Conservation (phyloP, 257 asterid species). For the Primulina eburnea region DNA sequence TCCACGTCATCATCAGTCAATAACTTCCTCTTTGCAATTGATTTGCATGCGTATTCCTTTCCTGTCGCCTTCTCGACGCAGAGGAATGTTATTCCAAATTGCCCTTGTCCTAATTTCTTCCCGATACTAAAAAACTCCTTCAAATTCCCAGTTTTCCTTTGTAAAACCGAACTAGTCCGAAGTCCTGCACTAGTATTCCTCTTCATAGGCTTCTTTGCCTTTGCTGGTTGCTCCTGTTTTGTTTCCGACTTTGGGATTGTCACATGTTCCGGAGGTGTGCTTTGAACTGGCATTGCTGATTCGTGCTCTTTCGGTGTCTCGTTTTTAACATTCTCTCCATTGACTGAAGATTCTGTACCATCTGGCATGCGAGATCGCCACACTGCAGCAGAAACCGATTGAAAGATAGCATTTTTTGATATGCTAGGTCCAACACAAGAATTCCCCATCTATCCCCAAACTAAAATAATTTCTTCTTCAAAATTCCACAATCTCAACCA, state of each 20-base stretch:
- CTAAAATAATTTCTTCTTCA: slow-evolving; percentile 27
- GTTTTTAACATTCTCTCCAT: slow-evolving; percentile 43
- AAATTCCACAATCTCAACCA: slow-evolving; percentile 26
- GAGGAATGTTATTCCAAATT: slow-evolving; percentile 79
- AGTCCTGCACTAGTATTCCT: slow-evolving; percentile 91
- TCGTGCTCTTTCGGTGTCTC: slow-evolving; percentile 50
- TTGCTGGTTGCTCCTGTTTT: slow-evolving; percentile 33
- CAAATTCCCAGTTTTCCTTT: slow-evolving; percentile 67
- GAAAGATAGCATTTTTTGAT: slow-evolving; percentile 60
- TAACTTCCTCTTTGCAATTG: slow-evolving; percentile 90
- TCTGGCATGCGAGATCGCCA: slow-evolving; percentile 79
- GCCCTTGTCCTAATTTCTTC: slow-evolving; percentile 94
- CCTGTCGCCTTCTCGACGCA: slow-evolving; percentile 71
- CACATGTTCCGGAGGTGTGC: slow-evolving; percentile 72
- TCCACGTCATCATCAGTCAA: slow-evolving; percentile 86
- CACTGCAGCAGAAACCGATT: slow-evolving; percentile 87
- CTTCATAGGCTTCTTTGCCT: slow-evolving; percentile 59
- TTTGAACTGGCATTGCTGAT: slow-evolving; percentile 53
- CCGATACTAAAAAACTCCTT: slow-evolving; percentile 72
- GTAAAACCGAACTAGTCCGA: slow-evolving; percentile 72
- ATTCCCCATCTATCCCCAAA: slow-evolving; percentile 64
- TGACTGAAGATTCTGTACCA: slow-evolving; percentile 29
- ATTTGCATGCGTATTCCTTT: slow-evolving; percentile 81
- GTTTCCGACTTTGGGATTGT: slow-evolving; percentile 56
- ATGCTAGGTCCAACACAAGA: slow-evolving; percentile 89